Evolutionary conservation across 208 protist species (phyloP), one percentile per base, ranked within the genome.

Genomic region (Spongospora subterranea): DNA sequence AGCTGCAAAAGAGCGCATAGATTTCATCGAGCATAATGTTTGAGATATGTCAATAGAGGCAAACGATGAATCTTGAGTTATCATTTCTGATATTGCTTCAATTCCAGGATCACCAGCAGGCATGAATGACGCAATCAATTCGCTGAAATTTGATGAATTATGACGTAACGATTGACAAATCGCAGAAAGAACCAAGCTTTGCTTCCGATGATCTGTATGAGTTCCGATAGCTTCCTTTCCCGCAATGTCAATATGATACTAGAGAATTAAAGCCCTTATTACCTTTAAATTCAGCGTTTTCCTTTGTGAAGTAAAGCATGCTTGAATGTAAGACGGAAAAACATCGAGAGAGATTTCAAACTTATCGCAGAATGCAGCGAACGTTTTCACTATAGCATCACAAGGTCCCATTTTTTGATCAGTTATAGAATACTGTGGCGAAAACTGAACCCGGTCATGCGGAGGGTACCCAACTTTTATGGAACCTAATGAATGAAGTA

Each of bases 131-230:
- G 71, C 71, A 43, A 45, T 43, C 35, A 82, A 17, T 43, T 43
- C 35, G 71, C 35, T n/a, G 71, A 82, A 82, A 6, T 45, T 13
- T 6, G n/a, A 20, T 6, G 17, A 35, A 13, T 35, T 82, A n/a
- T 82, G 35, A 20, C 71, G 71, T 39, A 82, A n/a, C 71, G 71
- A 6, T 82, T 35, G n/a, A 43, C 71, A 82, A n/a, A 35, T n/a
- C 6, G n/a, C 71, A 6, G n/a, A 35, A 6, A 82, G n/a, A 35
- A n/a, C 71, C 17, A 24, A 6, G 24, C 24, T 29, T 60, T 6
- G 24, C 13, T 6, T 24, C 24, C 50, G 50, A 29, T 60, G 50
- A 24, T 60, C 50, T 29, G 50, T 6, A 29, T 60, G 50, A 29
- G 50, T 6, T 24, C 50, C 50, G 24, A 24, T 60, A 29, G 24